A percentile compares a stretch with the other conserved stretches of the same genome.
Conservation (phyloP, 192 early-diverging fungal species). For the Coemansia sp. region DNA sequence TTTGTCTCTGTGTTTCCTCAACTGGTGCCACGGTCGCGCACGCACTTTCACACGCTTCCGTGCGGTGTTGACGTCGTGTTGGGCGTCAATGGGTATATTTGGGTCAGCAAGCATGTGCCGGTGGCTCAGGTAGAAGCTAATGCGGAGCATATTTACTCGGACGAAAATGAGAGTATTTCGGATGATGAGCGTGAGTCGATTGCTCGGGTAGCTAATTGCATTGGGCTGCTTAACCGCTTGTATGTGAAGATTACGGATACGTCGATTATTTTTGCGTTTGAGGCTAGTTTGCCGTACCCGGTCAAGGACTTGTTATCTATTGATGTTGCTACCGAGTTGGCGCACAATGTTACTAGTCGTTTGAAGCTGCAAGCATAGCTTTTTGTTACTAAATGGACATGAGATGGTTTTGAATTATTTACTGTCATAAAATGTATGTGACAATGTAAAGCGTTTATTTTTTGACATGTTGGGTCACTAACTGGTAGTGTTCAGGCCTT, state of each 20-base stretch:
- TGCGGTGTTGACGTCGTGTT: constrained; percentile 93
- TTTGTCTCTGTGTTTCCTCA: constrained; percentile 85
- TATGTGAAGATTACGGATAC: constrained; percentile 86
- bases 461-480: too few species aligned
- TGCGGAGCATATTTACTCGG: constrained; percentile 81
- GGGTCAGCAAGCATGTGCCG: constrained; percentile 80
- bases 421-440: not conserved
- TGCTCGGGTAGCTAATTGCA: constrained; percentile 88
- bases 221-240: constrained; percentile 73
- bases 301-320: constrained; percentile 65
- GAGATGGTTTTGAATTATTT: not conserved
- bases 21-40: constrained; percentile 87
- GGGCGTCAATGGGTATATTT: constrained; percentile 96
- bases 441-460: too few species aligned
- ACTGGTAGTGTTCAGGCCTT: too few species aligned
- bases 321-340: constrained; percentile 49
- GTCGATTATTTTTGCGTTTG: constrained; percentile 88
- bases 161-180: constrained; percentile 84
- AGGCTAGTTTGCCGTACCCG: constrained; percentile 67
- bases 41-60: constrained; percentile 89
- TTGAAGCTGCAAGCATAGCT: constrained; percentile 29
- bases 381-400: not conserved
- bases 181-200: constrained; percentile 74
- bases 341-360: constrained; percentile 31
- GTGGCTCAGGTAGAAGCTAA: constrained; percentile 67